Base-by-base conservation (phyloP, 352 stramenopile species). In the Halophytophthora batemanensis region DNA sequence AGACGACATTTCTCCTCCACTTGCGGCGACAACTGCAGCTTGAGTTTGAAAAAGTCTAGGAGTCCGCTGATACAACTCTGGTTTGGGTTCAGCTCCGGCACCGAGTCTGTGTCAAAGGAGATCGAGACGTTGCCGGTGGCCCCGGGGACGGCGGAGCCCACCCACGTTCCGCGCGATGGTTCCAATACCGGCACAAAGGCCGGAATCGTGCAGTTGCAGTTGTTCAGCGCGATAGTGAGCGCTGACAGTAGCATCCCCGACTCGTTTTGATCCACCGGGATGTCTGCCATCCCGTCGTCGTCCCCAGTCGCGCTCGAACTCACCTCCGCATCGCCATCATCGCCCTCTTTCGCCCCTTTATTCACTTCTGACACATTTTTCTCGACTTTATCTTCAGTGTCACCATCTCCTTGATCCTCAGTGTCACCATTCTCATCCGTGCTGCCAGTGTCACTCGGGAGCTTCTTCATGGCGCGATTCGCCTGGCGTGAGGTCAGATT, bases 171-270 rank as follows among this genome's bases (percentile, higher is more conserved):
- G n/a, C 61, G 51, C n/a, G 66, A 71, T 2, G 76, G 61, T 41
- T 86, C 69, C 40, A 74, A 63, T 18, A 89, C 61, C 0, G 76
- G 78, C 21, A 91, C 80, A 44, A 93, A 91, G 14, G 67, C 80
- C 2, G 83, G 83, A 14, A 93, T 71, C 17, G 83, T 90, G 51
- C 83, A 93, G 52, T 91, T 91, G 49, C 77, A 90, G 51, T 87
- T 90, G 45, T 74, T 78, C 34, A 93, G 49, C 15, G 83, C 83
- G 45, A 93, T 71, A 29, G 71, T 82, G 4, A 93, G 56, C 19
- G 80, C 75, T 14, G 80, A 91, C 7, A 93, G 54, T 44, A 93
- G 31, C 53, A 89, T 58, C 1, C 74, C 64, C 0, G 75, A 64
- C 45, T 91, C 82, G 49, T 90, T 84, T 43, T 77, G 55, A 43